Evolutionary conservation across 495 filamentous ascomycete genomes (phyloP).

Genomic region (Corynascus novoguineensis): DNA sequence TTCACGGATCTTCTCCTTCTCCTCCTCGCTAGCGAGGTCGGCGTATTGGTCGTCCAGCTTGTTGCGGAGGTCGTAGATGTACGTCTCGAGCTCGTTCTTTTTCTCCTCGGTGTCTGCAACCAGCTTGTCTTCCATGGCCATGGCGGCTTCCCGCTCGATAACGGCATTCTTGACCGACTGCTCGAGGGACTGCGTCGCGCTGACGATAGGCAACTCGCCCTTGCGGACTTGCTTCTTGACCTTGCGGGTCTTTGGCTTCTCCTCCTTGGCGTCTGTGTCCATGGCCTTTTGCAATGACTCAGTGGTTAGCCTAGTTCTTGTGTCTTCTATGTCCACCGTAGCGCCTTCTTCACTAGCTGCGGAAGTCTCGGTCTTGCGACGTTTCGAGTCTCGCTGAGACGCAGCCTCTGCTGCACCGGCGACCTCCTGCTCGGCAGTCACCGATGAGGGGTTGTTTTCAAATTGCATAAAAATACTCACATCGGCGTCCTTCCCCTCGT

Average conservation of each 20-base stretch:
- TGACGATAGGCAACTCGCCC: conserved; percentile 85
- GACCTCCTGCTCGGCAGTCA: conserved; percentile 1
- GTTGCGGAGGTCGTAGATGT: conserved; percentile 91
- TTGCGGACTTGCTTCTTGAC: conserved; percentile 99
- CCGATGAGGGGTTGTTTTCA: conserved; percentile 3
- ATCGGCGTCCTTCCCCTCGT: conserved; percentile 58
- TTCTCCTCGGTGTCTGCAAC: conserved; percentile 98
- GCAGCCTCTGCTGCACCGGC: conserved; percentile 7
- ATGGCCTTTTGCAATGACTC: conserved; percentile 59
- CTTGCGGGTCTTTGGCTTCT: conserved; percentile 91
- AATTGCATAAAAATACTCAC: conserved; percentile 48
- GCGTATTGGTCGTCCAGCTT: conserved; percentile 89
- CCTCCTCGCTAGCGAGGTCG: conserved; percentile 82
- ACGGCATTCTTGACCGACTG: conserved; percentile 55
- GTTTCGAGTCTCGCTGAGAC: conserved; percentile 21
- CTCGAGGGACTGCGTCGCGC: conserved; percentile 76
- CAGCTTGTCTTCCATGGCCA: conserved; percentile 98
- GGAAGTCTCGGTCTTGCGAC: conserved; percentile 27
- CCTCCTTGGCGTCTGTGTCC: conserved; percentile 74
- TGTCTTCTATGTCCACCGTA: background rate
- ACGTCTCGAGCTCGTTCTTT: conserved; percentile 98
- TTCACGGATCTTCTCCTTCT: conserved; percentile 76
- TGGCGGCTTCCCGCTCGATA: conserved; percentile 75
- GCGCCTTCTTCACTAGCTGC: conserved; percentile 14
- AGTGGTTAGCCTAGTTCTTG: conserved; percentile 19